These are phyloP conservation scores for Neofusicoccum kwambonambiense DNA, from an alignment of 2,329 filamentous ascomycete species.

Conservation along the genomic window DNA sequence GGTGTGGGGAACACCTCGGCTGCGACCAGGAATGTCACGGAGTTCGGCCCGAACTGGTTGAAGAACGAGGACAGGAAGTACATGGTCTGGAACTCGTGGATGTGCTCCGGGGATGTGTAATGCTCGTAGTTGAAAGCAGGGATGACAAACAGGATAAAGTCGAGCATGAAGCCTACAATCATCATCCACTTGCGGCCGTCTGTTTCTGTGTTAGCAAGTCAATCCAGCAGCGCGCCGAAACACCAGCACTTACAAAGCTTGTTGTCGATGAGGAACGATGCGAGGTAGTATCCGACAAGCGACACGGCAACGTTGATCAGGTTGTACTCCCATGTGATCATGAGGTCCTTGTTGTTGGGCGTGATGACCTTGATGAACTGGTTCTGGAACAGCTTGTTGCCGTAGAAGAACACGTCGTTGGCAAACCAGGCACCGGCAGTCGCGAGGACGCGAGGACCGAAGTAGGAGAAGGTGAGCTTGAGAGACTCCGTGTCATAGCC, in stretches of 20 bases:
- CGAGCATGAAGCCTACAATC: conserved; percentile 87
- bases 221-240: too few species aligned
- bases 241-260: conserved; percentile 62
- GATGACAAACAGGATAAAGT: conserved; percentile 90
- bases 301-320: conserved; percentile 86
- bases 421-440: conserved; percentile 90
- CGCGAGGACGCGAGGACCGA: conserved; percentile 80
- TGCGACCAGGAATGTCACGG: conserved; percentile 91
- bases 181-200: conserved; percentile 94
- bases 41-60: conserved; percentile 98
- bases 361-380: conserved; percentile 86
- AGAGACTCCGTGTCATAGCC: conserved; percentile 90
- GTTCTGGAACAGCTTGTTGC: conserved; percentile 95
- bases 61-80: conserved; percentile 98
- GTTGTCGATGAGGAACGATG: conserved; percentile 87
- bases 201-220: conserved; percentile 10
- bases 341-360: conserved; percentile 64
- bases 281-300: conserved; percentile 84
- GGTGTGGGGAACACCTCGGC: conserved; percentile 96
- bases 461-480: conserved; percentile 73
- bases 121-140: conserved; percentile 86
- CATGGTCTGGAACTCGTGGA: conserved; percentile 94
- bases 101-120: conserved; percentile 69
- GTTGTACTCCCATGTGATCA: conserved; percentile 90
- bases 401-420: conserved; percentile 99